A percentile compares a stretch with the other conserved stretches of the same genome.
These are phyloP conservation scores for Smallanthus sonchifolius DNA, from an alignment of 129 eudicot species.

Conservation along the genomic window DNA sequence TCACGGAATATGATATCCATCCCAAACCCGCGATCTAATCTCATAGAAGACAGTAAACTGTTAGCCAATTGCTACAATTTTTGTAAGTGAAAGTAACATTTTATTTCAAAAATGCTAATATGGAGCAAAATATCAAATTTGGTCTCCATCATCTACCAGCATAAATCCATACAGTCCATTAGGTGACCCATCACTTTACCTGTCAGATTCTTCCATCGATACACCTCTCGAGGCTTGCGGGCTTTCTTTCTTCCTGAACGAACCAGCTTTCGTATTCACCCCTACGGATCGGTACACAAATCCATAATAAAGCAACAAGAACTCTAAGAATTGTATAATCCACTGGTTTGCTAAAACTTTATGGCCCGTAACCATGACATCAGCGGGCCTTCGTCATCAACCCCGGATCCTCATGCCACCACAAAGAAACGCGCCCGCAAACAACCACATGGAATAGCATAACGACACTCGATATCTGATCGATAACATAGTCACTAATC, in stretches of 20 bases:
- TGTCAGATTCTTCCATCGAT: neutral
- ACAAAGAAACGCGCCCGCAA: neutral
- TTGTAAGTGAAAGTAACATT: neutral
- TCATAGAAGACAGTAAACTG: neutral
- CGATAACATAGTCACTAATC: conserved; percentile 16
- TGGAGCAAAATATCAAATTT: neutral
- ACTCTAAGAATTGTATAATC: conserved; percentile 14
- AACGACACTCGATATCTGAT: neutral
- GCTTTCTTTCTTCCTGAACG: neutral
- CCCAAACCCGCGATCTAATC: neutral
- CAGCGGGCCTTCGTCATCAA: neutral
- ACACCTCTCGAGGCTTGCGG: neutral
- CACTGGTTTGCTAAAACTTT: conserved; percentile 7
- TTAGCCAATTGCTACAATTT: neutral
- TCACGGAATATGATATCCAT: no score
- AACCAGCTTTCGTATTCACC: neutral
- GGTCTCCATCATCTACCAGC: neutral
- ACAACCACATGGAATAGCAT: conserved; percentile 1
- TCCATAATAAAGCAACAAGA: neutral
- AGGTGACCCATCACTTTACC: neutral
- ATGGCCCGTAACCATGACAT: neutral
- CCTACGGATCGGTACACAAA: neutral
- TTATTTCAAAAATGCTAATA: neutral
- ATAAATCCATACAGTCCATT: neutral
- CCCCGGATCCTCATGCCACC: neutral